These are phyloP conservation scores for Fusarium sp. DNA, from an alignment of 2,329 filamentous ascomycete genomes.

Conservation along the genomic window DNA sequence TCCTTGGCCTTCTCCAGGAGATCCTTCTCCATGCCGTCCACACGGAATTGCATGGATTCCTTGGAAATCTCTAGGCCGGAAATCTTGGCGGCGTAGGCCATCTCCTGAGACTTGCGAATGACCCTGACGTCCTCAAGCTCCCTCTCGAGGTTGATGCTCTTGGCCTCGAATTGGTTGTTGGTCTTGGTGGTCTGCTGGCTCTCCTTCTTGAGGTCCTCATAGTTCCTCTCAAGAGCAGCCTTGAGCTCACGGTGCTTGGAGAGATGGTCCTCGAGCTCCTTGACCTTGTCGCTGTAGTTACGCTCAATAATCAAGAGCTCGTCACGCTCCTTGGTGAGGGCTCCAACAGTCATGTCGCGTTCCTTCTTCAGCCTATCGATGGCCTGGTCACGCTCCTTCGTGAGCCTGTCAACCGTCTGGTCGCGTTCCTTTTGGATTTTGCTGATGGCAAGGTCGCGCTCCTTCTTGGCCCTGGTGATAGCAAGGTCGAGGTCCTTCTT, in stretches of 20 bases:
- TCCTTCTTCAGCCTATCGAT: conserved; percentile 38
- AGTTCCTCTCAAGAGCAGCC: conserved; percentile 41
- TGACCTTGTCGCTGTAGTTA: conserved; percentile 37
- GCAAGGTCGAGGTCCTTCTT: conserved; percentile 38
- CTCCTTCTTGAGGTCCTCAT: conserved; percentile 43
- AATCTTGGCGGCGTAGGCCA: conserved; percentile 41
- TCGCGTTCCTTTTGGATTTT: conserved; percentile 40
- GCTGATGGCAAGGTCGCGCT: conserved; percentile 36
- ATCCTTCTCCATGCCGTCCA: conserved; percentile 39
- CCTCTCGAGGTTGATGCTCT: conserved; percentile 42
- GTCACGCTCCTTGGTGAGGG: conserved; percentile 41
- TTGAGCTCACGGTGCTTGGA: conserved; percentile 41
- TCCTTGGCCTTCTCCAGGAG: conserved; percentile 40
- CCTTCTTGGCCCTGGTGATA: conserved; percentile 37
- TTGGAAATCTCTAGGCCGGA: conserved; percentile 44
- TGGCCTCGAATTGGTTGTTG: conserved; percentile 38
- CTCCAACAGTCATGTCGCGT: conserved; percentile 28
- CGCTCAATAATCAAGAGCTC: conserved; percentile 37
- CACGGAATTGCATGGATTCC: conserved; percentile 42
- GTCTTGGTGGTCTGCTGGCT: conserved; percentile 18
- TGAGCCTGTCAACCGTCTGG: conserved; percentile 29
- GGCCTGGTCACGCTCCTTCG: conserved; percentile 36
- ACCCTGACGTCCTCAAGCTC: conserved; percentile 40
- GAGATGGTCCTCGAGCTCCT: conserved; percentile 44
- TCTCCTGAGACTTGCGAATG: conserved; percentile 43